Base-by-base conservation (phyloP, 768 basidiomycete genomes). In the Neoboletus subvelutipes region DNA sequence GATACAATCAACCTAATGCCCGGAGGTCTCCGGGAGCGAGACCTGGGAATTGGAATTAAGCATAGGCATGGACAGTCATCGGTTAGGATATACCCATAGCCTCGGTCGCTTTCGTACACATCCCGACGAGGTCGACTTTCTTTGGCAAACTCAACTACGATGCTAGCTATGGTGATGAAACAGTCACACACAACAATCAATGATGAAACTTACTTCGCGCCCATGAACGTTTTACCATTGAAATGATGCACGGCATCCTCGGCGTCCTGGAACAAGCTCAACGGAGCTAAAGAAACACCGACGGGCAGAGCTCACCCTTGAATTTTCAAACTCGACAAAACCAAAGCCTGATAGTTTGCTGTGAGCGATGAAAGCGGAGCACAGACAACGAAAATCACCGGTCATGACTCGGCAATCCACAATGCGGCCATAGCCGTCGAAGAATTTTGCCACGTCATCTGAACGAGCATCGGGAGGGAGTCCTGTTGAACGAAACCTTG, bases 71-170 rank as follows among this genome's bases (percentile, higher is more conserved):
- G 45, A 46, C n/a, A 5, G 41, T 42, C 54, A 52, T 40, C 49
- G 24, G 8, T 40, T 28, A 20, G 22, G 22, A 60, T 55, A 67
- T 81, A 86, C 83, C 86, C 84, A 70, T 86, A 74, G 56, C 76
- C 74, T 66, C 83, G 73, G 37, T 79, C 77, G 31, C 78, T 70
- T 50, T 89, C 90, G 63, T 87, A 90, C 17, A 75, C 73, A 20
- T 94, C 92, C 53, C 92, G 83, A 61, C 91, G 87, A 54, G 89
- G 88, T 22, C 92, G 86, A 58, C 86, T 87, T 66, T 98, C 95
- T 73, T 96, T 95, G 9, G 96, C 94, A 67, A 94, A 94, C 71
- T 99, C 93, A 45, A 99, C 94, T 15, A 97, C 90, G 60, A 99
- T 91, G 69, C 95, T 97, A 64, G 17, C 0, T 18, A 50, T 37